Evolutionary conservation across 352 stramenopile species (phyloP).

Genomic region (Phytophthora pseudosyringae): DNA sequence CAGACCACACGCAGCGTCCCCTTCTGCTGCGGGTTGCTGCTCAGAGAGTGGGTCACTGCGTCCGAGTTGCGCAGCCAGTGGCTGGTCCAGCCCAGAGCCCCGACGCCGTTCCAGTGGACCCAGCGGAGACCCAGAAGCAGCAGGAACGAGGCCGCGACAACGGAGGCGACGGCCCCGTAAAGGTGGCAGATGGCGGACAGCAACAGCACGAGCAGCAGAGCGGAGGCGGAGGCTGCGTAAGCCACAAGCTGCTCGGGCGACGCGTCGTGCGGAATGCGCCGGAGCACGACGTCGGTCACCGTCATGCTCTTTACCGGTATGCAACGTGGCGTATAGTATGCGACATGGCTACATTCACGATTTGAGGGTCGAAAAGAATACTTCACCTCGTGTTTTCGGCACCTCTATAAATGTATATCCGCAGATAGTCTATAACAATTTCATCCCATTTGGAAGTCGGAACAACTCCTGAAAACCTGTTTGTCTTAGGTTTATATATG

Average conservation of each 20-base stretch:
- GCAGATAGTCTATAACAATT: too few species aligned
- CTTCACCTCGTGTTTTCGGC: too few species aligned
- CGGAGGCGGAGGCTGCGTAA: conserved; percentile 5
- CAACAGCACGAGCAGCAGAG: conserved; percentile 7
- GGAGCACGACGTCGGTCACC: conserved; percentile 31
- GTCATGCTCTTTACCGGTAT: conserved; percentile 37
- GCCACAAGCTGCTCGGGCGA: conserved; percentile 40
- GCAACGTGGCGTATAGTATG: too few species aligned
- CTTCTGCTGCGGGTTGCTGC: conserved; percentile 48
- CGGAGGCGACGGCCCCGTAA: conserved; percentile 32
- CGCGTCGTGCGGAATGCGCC: conserved; percentile 52
- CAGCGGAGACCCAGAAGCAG: conserved; percentile 43
- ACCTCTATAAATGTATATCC: too few species aligned
- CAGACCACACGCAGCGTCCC: conserved; percentile 77
- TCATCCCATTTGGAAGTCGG: too few species aligned
- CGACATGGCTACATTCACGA: too few species aligned
- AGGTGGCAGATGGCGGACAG: conserved; percentile 29
- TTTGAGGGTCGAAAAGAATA: too few species aligned
- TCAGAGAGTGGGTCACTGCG: conserved; percentile 32
- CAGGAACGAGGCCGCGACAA: conserved; percentile 26
- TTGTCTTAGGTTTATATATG: too few species aligned
- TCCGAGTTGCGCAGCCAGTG: conserved; percentile 53
- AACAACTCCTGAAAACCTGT: too few species aligned
- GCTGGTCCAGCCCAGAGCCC: conserved; percentile 60
- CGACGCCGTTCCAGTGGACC: conserved; percentile 69